Evolutionary conservation across 495 filamentous ascomycete species (phyloP).

Genomic region (Neurospora sp.): DNA sequence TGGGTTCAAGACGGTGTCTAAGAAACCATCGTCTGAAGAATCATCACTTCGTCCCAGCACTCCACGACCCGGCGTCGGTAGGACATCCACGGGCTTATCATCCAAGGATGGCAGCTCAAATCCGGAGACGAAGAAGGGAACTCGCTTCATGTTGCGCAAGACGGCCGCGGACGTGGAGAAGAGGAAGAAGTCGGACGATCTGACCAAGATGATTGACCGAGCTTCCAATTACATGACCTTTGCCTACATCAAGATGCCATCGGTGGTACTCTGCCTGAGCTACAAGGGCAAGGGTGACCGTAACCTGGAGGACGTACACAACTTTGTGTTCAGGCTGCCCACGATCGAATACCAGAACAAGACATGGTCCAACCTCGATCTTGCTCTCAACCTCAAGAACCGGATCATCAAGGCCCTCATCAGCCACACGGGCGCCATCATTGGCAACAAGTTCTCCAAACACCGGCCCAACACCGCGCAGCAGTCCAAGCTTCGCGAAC

Average conservation of each 20-base stretch:
- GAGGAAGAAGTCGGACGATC: constrained; percentile 63
- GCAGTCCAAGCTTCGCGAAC: constrained; percentile 68
- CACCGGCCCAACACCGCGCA: constrained; percentile 71
- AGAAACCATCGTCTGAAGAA: constrained; percentile 55
- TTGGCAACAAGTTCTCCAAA: constrained; percentile 91
- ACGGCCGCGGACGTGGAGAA: constrained; percentile 28
- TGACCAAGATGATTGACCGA: constrained; percentile 96
- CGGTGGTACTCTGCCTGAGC: constrained; percentile 87
- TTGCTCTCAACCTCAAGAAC: constrained; percentile 83
- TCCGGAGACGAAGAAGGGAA: constrained; percentile 41
- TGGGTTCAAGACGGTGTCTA: constrained; percentile 32
- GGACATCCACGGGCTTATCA: constrained; percentile 41
- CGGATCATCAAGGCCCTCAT: constrained; percentile 90
- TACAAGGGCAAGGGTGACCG: constrained; percentile 95
- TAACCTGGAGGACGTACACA: constrained; percentile 91
- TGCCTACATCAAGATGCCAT: constrained; percentile 87
- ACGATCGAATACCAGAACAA: constrained; percentile 95
- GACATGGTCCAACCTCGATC: constrained; percentile 96
- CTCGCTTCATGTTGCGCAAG: constrained; percentile 34
- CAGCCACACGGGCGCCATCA: constrained; percentile 89
- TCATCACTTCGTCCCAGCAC: constrained; percentile 43
- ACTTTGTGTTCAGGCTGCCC: constrained; percentile 93
- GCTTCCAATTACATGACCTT: constrained; percentile 97
- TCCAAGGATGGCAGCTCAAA: constrained; percentile 27
- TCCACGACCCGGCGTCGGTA: constrained; percentile 37